A percentile compares a stretch with the other conserved stretches of the same genome.
Evolutionary conservation across 768 basidiomycete species (phyloP).

Genomic region (Galerina sulciceps): DNA sequence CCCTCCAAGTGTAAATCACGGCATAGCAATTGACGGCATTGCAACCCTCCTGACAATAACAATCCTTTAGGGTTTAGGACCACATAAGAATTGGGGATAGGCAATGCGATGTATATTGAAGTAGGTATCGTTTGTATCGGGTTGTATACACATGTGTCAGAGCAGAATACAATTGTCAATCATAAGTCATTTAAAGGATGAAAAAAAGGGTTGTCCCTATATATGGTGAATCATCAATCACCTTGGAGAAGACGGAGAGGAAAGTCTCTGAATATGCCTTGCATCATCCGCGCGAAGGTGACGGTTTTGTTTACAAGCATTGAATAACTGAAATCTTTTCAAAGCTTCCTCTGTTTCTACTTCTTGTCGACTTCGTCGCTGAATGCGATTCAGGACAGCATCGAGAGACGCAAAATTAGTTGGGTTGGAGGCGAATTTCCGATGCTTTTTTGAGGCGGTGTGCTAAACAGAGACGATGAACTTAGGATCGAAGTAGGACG

Average conservation of each 20-base stretch:
- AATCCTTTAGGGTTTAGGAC: slow-evolving; percentile 27
- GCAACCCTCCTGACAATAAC: slow-evolving; percentile 59
- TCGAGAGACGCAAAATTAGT: slow-evolving; percentile 84
- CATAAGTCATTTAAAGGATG: too few species aligned
- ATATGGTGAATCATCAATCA: too few species aligned
- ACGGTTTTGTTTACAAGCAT: slow-evolving; percentile 1
- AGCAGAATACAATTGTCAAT: background rate
- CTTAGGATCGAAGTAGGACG: background rate
- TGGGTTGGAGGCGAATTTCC: slow-evolving; percentile 78
- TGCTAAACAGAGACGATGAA: slow-evolving; percentile 54
- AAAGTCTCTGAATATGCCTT: background rate
- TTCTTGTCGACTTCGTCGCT: slow-evolving; percentile 43
- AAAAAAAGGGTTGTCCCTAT: too few species aligned
- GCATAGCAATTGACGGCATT: slow-evolving; percentile 63
- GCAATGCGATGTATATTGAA: background rate
- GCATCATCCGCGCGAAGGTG: background rate
- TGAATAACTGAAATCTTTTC: background rate
- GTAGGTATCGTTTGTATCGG: slow-evolving; percentile 6
- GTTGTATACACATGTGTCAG: slow-evolving; percentile 1
- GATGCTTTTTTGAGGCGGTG: slow-evolving; percentile 70
- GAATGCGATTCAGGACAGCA: slow-evolving; percentile 66
- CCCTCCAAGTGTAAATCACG: slow-evolving; percentile 37
- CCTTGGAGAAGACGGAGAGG: slow-evolving; percentile 7
- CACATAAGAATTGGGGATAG: background rate
- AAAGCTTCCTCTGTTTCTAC: slow-evolving; percentile 28